Evolutionary conservation across 2,329 filamentous ascomycete species (phyloP), one percentile per base, ranked within the genome.

Genomic region (Coniella lustricola): DNA sequence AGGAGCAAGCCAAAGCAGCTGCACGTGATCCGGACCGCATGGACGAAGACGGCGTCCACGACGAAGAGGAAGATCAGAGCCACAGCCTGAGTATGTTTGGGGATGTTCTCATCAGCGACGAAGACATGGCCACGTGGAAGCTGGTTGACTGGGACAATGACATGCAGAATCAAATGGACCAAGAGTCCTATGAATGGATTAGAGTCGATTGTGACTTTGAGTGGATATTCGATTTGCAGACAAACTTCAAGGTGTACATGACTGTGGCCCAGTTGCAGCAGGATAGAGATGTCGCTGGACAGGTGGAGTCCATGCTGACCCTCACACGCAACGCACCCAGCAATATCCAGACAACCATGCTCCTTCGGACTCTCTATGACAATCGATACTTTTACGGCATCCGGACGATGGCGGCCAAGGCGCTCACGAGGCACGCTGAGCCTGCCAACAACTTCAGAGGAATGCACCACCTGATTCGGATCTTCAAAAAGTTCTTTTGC

Each of bases 151-250:
- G 91, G 90, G 84, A 87, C 41, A 79, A 85, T 51, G 88, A 94
- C 48, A 88, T 91, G 14, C 90, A 97, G 65, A 78, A 85, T 32
- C 83, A 82, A 59, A 97, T 98, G 90, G 89, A 93, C 49, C 82
- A 90, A 55, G 93, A 98, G 63, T 95, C 89, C 0, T 98, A 96
- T 60, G 93, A 98, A 64, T 98, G 94, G 93, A 95, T 98, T 57
- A 85, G 93, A 17, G 87, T 97, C 69, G 93, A 98, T 65, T 90
- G 91, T 14, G 94, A 98, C 66, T 97, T 97, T 57, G 93, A 98
- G 64, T 98, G 93, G 93, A 84, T 96, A 50, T 93, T 87, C 66
- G 84, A 84, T 56, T 87, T 95, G 66, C 83, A 85, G 52, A 74
- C 77, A 10, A 84, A 84, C 54, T 89, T 96, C 76, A 89, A 89